phyloP scores from a whole-genome alignment of 176 grass and related monocot species.

The Phyllostachys edulis region DNA sequence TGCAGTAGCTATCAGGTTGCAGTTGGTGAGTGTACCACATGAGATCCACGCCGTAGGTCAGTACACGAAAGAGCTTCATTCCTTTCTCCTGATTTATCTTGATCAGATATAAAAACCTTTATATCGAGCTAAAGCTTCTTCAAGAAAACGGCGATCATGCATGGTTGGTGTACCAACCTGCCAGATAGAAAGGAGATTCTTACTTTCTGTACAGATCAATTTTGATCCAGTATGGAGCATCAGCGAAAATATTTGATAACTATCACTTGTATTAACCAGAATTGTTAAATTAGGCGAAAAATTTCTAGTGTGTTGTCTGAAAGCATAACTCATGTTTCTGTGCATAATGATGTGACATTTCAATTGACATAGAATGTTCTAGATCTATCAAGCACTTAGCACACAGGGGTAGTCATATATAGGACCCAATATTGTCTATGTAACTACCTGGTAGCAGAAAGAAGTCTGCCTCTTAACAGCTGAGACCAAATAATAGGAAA shows the following conservation, averaged over 20 bases:
- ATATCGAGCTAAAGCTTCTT: conserved; percentile 81
- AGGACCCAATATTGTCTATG: neutral
- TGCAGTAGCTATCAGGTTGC: conserved; percentile 66
- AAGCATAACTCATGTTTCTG: neutral
- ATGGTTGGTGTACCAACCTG: conserved; percentile 72
- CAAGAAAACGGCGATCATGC: conserved; percentile 52
- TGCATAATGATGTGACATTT: neutral
- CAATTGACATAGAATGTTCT: neutral
- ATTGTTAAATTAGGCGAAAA: neutral
- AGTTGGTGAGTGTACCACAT: conserved; percentile 94
- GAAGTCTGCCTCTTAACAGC: conserved; percentile 82
- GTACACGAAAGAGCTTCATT: conserved; percentile 70
- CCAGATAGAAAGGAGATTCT: conserved; percentile 15
- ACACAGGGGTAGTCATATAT: neutral
- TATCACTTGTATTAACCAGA: neutral
- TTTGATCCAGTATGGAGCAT: neutral
- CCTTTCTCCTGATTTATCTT: conserved; percentile 73
- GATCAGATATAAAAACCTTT: conserved; percentile 86
- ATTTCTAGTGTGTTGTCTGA: neutral
- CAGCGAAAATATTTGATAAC: neutral
- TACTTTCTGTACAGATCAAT: neutral
- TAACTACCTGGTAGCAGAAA: conserved; percentile 82
- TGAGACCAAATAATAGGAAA: conserved; percentile 84
- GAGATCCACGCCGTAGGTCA: conserved; percentile 82
- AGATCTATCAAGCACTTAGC: neutral